Conservation (phyloP, 1,139 yeast species). For the Geotrichum carabidarum region DNA sequence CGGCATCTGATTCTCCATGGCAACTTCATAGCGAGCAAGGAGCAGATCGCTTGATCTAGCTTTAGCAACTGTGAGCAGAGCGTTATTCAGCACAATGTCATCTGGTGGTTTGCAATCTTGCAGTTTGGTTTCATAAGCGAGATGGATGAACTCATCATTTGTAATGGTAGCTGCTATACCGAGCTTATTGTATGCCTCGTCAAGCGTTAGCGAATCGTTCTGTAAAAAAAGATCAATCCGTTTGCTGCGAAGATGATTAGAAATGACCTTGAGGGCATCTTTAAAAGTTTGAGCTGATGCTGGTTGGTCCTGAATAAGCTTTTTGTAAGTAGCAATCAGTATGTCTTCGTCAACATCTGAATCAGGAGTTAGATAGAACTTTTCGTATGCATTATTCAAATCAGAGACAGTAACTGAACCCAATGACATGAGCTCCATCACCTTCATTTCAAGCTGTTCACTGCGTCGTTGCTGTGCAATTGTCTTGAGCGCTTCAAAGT, state of each 20-base stretch:
- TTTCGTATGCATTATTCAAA: slow-evolving; percentile 49
- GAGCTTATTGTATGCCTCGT: slow-evolving; percentile 47
- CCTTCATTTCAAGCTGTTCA: slow-evolving; percentile 48
- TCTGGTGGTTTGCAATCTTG: slow-evolving; percentile 12
- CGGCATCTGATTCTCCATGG: slow-evolving; percentile 19
- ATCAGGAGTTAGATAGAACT: slow-evolving; percentile 44
- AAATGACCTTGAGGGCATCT: slow-evolving; percentile 26
- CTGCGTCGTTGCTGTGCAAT: slow-evolving; percentile 47
- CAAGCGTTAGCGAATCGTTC: slow-evolving; percentile 51
- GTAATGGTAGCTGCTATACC: slow-evolving; percentile 11
- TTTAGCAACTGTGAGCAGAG: slow-evolving; percentile 57
- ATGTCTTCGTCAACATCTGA: slow-evolving; percentile 24
- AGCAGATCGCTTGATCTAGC: slow-evolving; percentile 46
- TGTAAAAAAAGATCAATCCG: slow-evolving; percentile 45
- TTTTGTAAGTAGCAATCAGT: slow-evolving; percentile 30
- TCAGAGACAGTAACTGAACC: slow-evolving; percentile 65
- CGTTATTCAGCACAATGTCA: slow-evolving; percentile 34
- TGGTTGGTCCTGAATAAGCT: slow-evolving; percentile 20
- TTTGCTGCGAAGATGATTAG: slow-evolving; percentile 37
- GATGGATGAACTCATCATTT: slow-evolving; percentile 19
- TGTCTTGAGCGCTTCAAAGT: slow-evolving; percentile 60
- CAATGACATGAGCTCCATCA: slow-evolving; percentile 47
- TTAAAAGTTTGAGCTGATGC: slow-evolving; percentile 19
- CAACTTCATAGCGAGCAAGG: slow-evolving; percentile 31
- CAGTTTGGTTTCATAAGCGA: slow-evolving; percentile 17